phyloP scores from a whole-genome alignment of 768 basidiomycete species.

The Mycena latifolia region DNA sequence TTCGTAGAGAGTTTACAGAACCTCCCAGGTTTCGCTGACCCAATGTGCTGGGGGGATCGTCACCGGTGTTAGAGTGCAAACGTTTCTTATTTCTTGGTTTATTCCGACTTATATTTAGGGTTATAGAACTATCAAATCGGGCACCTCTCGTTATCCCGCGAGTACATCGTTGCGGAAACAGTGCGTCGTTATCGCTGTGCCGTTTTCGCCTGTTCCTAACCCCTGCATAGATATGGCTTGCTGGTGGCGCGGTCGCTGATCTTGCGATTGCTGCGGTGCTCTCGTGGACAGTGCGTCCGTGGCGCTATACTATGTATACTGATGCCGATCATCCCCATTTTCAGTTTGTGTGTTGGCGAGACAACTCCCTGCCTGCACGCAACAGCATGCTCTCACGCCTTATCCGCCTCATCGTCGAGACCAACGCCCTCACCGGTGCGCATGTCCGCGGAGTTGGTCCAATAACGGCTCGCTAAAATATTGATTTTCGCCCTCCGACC shows the following conservation, averaged over 20 bases:
- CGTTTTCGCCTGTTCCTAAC: slow-evolving; percentile 7
- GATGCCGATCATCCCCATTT: neutral
- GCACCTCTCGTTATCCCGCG: slow-evolving; percentile 23
- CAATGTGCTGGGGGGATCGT: slow-evolving; percentile 26
- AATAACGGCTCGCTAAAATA: slow-evolving; percentile 1
- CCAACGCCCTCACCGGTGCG: slow-evolving; percentile 34
- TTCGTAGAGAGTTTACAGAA: slow-evolving; percentile 3
- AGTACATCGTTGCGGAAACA: slow-evolving; percentile 27
- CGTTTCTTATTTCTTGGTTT: slow-evolving; percentile 2
- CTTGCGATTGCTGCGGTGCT: slow-evolving; percentile 26
- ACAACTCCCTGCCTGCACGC: neutral
- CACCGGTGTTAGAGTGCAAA: slow-evolving; percentile 26
- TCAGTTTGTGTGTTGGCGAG: slow-evolving; percentile 19
- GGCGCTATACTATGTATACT: slow-evolving; percentile 1
- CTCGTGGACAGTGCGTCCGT: slow-evolving; percentile 27
- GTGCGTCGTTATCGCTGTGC: slow-evolving; percentile 17
- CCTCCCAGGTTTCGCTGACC: slow-evolving; percentile 27
- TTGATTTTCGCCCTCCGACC: neutral
- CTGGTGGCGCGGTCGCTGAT: slow-evolving; percentile 28
- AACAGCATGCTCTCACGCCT: slow-evolving; percentile 26
- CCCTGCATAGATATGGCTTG: slow-evolving; percentile 30
- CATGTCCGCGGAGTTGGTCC: neutral
- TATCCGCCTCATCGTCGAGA: slow-evolving; percentile 35
- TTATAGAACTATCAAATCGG: slow-evolving; percentile 27
- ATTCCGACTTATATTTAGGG: slow-evolving; percentile 10